Evolutionary conservation across 176 grass and related monocot species (phyloP), one percentile per base, ranked within the genome.

Genomic region (Rhipidocladum racemiflorum): DNA sequence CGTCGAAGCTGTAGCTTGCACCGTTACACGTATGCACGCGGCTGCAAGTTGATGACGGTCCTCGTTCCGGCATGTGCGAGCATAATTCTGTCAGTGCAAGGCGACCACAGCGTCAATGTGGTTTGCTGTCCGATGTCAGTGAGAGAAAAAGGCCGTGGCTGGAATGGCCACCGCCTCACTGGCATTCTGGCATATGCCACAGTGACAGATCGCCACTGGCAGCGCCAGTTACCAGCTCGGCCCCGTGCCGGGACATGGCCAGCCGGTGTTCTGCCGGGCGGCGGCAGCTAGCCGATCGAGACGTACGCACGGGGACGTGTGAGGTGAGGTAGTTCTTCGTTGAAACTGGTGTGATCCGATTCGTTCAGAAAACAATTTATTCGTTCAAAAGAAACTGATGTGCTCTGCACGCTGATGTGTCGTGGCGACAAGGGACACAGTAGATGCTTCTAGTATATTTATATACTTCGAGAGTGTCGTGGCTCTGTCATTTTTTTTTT

Each of bases 401-500:
- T 36, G 35, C 5, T 6, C 35, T 36, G 35, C 35, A 36, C 6
- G 35, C 35, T 36, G 35, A 36, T 36, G 35, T 36, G 35, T 36
- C 35, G 35, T 36, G 35, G 35, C 35, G 35, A 36, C 35, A 36
- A 36, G 35, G 35, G 6, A 36, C 35, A 11, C 28, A 14, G 27
- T 13, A 9, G 64, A 48, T 23, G 23, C 17, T 9, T 6, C 0
- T 8, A 17, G 63, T 39, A 11, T 6, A 25, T 59, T 50, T 39
- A 11, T 6, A 25, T 59, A 12, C 42, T 9, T 89, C 16, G 82
- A 65, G 14, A 14, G 21, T 11, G 56, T 62, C 87, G 83, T 80
- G 69, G 29, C 40, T 23, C 68, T 76, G 67, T 62, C 81, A 61
- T 65, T 35, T 55, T 24, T n/a, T n/a, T n/a, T n/a, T n/a, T n/a